Evolutionary conservation across 306 rosid species (phyloP).

Genomic region (Cucurbita argyrosperma): DNA sequence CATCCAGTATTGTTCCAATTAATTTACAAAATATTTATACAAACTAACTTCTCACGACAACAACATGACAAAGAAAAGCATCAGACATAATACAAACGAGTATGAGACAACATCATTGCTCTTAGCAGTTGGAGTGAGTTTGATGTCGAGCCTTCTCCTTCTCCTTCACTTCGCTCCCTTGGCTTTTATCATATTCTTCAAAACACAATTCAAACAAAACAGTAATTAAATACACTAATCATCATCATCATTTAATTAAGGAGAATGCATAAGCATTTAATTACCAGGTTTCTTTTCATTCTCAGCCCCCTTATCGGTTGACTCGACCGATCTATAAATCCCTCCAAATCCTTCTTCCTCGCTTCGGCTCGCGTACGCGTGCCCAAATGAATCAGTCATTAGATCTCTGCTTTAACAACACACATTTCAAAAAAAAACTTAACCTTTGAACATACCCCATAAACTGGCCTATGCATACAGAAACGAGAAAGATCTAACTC

Average conservation of each 20-base stretch:
- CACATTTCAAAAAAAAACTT: not conserved
- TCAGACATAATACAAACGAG: too few species aligned
- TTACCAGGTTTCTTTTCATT: not conserved
- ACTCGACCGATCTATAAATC: slow-evolving; percentile 29
- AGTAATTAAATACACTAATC: too few species aligned
- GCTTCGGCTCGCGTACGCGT: slow-evolving; percentile 58
- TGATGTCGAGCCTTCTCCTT: slow-evolving; percentile 60
- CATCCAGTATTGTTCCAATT: too few species aligned
- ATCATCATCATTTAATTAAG: too few species aligned
- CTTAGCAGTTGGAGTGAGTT: slow-evolving; percentile 1
- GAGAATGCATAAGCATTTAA: too few species aligned
- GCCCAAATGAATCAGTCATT: slow-evolving; percentile 79
- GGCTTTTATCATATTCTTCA: slow-evolving; percentile 62
- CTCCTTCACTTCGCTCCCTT: slow-evolving; percentile 90
- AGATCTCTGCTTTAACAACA: slow-evolving; percentile 25
- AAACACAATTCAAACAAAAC: not conserved
- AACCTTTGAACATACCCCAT: not conserved
- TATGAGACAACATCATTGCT: too few species aligned
- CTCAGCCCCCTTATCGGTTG: not conserved
- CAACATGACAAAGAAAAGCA: too few species aligned
- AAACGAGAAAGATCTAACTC: not conserved
- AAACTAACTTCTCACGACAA: too few species aligned
- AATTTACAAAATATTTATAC: too few species aligned
- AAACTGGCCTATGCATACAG: too few species aligned
- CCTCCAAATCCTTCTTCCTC: slow-evolving; percentile 96